A percentile compares a stretch with the other conserved stretches of the same genome.
Evolutionary conservation across 768 basidiomycete species (phyloP).

Genomic region (Asterophora lycoperdoides): DNA sequence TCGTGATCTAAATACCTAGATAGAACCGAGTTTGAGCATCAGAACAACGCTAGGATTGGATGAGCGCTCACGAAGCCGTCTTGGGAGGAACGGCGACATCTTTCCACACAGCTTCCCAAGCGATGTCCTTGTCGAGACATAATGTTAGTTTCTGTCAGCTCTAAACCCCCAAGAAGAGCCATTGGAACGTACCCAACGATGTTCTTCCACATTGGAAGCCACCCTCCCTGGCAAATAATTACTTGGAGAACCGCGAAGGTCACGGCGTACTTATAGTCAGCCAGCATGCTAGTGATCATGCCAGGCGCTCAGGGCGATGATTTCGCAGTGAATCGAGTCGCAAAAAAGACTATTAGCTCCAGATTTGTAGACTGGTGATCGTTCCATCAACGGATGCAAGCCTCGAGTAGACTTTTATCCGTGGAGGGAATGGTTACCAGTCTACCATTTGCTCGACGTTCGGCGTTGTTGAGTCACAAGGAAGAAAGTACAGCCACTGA

Average conservation of each 20-base stretch:
- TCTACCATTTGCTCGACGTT: no score
- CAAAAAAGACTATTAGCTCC: no score
- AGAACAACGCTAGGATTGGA: background rate
- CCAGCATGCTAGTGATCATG: slow-evolving; percentile 78
- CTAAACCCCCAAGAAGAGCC: background rate
- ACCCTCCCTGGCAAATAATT: slow-evolving; percentile 48
- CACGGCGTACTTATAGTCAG: slow-evolving; percentile 55
- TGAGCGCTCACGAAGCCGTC: slow-evolving; percentile 40
- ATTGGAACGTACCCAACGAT: slow-evolving; percentile 57
- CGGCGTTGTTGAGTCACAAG: no score
- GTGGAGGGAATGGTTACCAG: no score
- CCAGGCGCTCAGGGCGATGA: no score
- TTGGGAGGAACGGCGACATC: slow-evolving; percentile 63
- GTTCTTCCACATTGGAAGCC: no score
- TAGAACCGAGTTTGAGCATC: background rate
- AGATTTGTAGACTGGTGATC: no score
- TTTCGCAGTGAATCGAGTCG: no score
- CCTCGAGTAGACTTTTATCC: no score
- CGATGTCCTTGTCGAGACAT: slow-evolving; percentile 66
- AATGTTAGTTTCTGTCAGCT: slow-evolving; percentile 66
- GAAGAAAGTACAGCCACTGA: no score
- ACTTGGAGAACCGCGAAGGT: background rate
- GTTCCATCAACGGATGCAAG: no score
- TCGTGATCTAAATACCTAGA: slow-evolving; percentile 66
- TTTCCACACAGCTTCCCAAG: slow-evolving; percentile 74